These are phyloP conservation scores for Aspergillus sp. DNA, from an alignment of 2,329 filamentous ascomycete species.

Conservation along the genomic window DNA sequence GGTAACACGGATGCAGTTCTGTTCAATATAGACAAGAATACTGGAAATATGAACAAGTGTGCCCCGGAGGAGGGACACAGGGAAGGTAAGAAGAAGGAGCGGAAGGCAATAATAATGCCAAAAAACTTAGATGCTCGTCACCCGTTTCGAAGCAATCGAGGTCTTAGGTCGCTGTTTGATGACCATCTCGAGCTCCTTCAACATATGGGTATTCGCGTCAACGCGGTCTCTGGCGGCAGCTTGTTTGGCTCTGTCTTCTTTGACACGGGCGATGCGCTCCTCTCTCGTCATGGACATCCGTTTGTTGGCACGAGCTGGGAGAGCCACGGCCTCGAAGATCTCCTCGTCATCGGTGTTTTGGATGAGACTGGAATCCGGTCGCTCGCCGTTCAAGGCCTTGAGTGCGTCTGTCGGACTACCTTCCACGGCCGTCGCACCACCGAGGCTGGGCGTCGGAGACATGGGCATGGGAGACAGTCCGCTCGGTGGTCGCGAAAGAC, in stretches of 20 bases:
- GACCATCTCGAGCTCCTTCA: conserved; percentile 88
- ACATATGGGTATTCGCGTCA: conserved; percentile 84
- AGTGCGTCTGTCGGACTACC: conserved; percentile 68
- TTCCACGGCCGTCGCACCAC: conserved; percentile 51
- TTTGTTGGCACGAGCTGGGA: conserved; percentile 61
- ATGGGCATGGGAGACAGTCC: conserved; percentile 40
- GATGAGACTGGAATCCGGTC: conserved; percentile 26
- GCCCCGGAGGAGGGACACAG: background rate
- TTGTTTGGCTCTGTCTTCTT: conserved; percentile 77
- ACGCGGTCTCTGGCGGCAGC: conserved; percentile 69
- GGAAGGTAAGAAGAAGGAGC: background rate
- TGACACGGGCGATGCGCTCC: conserved; percentile 83
- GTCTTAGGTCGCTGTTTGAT: conserved; percentile 58
- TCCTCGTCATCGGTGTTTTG: conserved; percentile 60
- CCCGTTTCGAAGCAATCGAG: conserved; percentile 38
- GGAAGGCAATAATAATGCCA: background rate
- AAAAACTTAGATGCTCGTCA: conserved; percentile 42
- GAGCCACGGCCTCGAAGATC: conserved; percentile 87
- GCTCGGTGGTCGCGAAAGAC: conserved; percentile 54
- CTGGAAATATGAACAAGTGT: conserved; percentile 5
- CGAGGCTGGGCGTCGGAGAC: conserved; percentile 48
- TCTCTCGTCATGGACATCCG: conserved; percentile 73
- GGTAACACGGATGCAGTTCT: conserved; percentile 13
- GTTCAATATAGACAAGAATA: conserved; percentile 9
- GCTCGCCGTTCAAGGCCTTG: conserved; percentile 73